A percentile compares a stretch with the other conserved stretches of the same genome.
Evolutionary conservation across 345 rosid species (phyloP).

Genomic region (Moricandia moricandioides): DNA sequence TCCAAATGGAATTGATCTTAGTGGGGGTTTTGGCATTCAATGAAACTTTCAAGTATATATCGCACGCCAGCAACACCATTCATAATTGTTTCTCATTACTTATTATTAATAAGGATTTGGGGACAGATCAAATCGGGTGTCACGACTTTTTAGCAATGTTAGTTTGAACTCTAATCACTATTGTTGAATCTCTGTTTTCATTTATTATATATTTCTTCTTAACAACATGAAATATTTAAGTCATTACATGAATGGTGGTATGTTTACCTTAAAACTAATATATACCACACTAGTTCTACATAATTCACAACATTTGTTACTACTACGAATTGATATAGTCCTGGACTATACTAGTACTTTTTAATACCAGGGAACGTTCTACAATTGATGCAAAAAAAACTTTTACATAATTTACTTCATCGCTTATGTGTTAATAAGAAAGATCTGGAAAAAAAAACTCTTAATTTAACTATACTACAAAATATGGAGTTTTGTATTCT

Average conservation of each 20-base stretch:
- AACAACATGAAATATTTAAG: background rate
- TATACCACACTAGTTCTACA: background rate
- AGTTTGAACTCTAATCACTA: background rate
- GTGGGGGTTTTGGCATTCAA: background rate
- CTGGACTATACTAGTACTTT: background rate
- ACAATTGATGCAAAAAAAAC: background rate
- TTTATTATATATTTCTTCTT: background rate
- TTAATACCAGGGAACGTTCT: background rate
- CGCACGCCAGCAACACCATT: background rate
- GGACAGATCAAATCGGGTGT: conserved; percentile 1
- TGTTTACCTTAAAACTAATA: background rate
- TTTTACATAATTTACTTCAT: background rate
- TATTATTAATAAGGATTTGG: background rate
- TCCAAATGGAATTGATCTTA: background rate
- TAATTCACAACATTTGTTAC: background rate
- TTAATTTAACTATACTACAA: background rate
- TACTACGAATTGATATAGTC: background rate
- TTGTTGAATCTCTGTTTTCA: background rate
- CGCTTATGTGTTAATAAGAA: background rate
- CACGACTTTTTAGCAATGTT: conserved; percentile 1
- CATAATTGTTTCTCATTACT: background rate
- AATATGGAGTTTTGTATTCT: background rate
- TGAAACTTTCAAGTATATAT: background rate
- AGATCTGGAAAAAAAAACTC: background rate
- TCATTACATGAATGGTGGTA: background rate